A percentile compares a stretch with the other conserved stretches of the same genome.
phyloP scores from a whole-genome alignment of 768 basidiomycete genomes.

The Amanita jacksonii region DNA sequence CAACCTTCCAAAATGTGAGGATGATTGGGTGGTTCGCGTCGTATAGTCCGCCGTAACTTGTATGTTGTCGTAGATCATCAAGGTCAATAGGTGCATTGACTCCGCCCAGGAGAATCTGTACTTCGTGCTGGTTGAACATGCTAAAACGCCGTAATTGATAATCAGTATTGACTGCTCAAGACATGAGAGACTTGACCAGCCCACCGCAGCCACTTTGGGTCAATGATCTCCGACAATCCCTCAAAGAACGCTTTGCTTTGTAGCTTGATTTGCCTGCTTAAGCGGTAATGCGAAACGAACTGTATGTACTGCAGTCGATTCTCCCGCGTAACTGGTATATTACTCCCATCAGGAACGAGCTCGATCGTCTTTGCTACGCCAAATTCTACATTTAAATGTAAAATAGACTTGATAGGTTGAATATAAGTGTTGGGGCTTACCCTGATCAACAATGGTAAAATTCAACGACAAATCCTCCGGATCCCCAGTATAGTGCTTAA shows the following conservation, averaged over 20 bases:
- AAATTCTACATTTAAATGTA: slow-evolving; percentile 47
- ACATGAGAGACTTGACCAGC: slow-evolving; percentile 12
- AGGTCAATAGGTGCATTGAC: slow-evolving; percentile 80
- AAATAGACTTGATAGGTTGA: slow-evolving; percentile 1
- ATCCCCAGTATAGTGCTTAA: slow-evolving; percentile 86
- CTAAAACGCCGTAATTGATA: slow-evolving; percentile 24
- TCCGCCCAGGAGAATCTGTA: slow-evolving; percentile 86
- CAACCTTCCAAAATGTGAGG: slow-evolving; percentile 73
- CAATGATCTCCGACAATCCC: slow-evolving; percentile 87
- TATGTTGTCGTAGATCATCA: slow-evolving; percentile 68
- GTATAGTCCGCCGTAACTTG: slow-evolving; percentile 77
- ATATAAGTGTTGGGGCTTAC: slow-evolving; percentile 28
- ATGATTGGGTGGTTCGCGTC: slow-evolving; percentile 65
- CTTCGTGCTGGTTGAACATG: slow-evolving; percentile 97
- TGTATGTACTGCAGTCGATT: slow-evolving; percentile 89
- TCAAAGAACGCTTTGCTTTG: slow-evolving; percentile 87
- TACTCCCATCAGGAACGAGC: slow-evolving; percentile 73
- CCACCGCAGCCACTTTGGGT: slow-evolving; percentile 78
- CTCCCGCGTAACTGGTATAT: slow-evolving; percentile 78
- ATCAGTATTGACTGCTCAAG: background rate
- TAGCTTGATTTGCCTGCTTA: slow-evolving; percentile 80
- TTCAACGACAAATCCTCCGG: slow-evolving; percentile 84
- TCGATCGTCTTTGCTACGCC: slow-evolving; percentile 69
- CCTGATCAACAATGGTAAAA: slow-evolving; percentile 82
- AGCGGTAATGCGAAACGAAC: slow-evolving; percentile 77